These are phyloP conservation scores for Trifolium subterraneum DNA, from an alignment of 306 rosid genomes.

Conservation along the genomic window DNA sequence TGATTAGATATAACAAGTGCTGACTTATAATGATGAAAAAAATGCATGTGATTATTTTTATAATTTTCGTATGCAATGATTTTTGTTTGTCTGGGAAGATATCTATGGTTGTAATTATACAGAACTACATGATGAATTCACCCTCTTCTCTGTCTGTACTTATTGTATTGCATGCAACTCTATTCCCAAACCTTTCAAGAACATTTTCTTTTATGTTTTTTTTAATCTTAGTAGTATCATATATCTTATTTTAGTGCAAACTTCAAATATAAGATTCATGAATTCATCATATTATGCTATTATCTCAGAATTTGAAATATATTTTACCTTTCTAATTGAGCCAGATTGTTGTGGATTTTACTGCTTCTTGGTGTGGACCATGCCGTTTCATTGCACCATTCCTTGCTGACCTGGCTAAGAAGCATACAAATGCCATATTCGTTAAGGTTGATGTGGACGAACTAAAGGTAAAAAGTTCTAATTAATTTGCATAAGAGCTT, in stretches of 20 bases:
- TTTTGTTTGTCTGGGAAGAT: not conserved
- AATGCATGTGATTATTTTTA: conserved; percentile 19
- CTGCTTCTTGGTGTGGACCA: conserved; percentile 99
- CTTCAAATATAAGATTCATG: not conserved
- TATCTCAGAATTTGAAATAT: not conserved
- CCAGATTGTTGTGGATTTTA: conserved; percentile 83
- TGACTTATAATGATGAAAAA: not conserved
- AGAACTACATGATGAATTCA: not conserved
- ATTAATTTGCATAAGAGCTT: not conserved
- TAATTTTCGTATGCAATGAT: conserved; percentile 2
- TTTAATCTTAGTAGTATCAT: not conserved
- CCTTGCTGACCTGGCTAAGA: conserved; percentile 79
- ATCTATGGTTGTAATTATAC: conserved; percentile 12
- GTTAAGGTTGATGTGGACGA: conserved; percentile 92
- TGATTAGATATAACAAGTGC: not conserved
- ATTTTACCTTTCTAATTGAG: conserved; percentile 24
- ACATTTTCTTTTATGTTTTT: not conserved
- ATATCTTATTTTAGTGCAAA: not conserved
- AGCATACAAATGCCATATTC: conserved; percentile 59
- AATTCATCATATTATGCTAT: conserved; percentile 7
- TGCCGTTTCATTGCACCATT: conserved; percentile 86
- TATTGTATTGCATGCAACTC: not conserved
- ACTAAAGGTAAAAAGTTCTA: conserved; percentile 59
- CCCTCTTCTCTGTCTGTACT: not conserved
- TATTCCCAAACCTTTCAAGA: not conserved